Conservation (phyloP, 352 stramenopile species). For the Phytophthora capsici region DNA sequence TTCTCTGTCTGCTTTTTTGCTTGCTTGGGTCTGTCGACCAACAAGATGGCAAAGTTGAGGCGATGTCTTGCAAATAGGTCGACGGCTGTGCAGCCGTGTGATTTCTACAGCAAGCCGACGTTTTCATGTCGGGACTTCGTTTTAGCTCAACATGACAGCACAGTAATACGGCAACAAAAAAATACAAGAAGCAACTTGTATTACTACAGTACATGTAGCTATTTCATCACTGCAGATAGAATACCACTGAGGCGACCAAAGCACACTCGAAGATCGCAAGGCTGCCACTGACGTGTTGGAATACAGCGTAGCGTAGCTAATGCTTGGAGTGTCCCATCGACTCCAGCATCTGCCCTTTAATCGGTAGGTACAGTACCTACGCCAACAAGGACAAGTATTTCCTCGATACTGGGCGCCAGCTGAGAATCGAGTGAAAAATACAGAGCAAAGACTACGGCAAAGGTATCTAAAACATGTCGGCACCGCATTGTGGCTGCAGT, state of each 20-base stretch:
- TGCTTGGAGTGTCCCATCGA: background rate
- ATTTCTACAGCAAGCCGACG: too few relatives aligned
- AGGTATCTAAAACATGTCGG: background rate
- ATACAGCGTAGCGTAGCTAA: background rate
- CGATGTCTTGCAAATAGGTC: too few relatives aligned
- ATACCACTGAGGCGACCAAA: background rate
- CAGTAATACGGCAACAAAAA: too few relatives aligned
- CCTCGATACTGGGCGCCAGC: too few relatives aligned
- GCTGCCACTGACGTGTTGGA: background rate
- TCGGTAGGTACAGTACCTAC: background rate
- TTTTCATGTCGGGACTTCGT: too few relatives aligned
- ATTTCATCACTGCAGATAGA: background rate
- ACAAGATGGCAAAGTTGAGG: too few relatives aligned
- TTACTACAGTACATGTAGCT: too few relatives aligned
- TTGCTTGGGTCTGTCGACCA: too few relatives aligned
- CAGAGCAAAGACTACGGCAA: background rate
- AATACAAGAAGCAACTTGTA: too few relatives aligned
- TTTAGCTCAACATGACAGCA: too few relatives aligned
- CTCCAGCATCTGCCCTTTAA: background rate
- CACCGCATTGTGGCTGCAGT: background rate
- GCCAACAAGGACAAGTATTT: background rate
- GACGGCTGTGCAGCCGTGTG: too few relatives aligned
- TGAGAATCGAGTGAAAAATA: too few relatives aligned
- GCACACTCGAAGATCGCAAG: slow-evolving; percentile 6
- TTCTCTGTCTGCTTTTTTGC: background rate